Conservation (phyloP, 1,284 basidiomycete species). For the Apiotrichum montevideense region DNA sequence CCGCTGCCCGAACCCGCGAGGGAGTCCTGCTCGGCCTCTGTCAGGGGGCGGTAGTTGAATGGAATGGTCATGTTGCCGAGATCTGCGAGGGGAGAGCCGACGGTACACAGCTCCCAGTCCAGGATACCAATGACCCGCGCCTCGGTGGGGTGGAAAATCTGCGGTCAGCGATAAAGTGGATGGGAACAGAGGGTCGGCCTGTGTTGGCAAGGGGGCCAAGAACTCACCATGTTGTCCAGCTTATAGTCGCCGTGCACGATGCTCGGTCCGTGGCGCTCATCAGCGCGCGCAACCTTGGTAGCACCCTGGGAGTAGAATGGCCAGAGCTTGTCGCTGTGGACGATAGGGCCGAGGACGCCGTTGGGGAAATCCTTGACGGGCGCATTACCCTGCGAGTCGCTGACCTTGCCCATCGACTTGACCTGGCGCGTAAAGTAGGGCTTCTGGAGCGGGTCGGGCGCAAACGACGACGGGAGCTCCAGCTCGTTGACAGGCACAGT, state of each 20-base stretch:
- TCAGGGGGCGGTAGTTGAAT: constrained; percentile 3
- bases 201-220: too few relatives aligned
- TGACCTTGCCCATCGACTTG: constrained; percentile 70
- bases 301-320: constrained; percentile 60
- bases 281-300: constrained; percentile 65
- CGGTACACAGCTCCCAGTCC: constrained; percentile 93
- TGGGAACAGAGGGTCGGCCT: too few relatives aligned
- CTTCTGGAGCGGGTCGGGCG: constrained; percentile 54
- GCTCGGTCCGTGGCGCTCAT: constrained; percentile 57
- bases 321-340: constrained; percentile 65
- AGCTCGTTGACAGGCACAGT: constrained; percentile 63
- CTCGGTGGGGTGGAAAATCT: constrained; percentile 75
- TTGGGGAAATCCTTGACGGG: constrained; percentile 48
- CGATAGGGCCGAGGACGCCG: constrained; percentile 36
- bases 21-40: neutral
- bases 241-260: constrained; percentile 93
- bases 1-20: neutral
- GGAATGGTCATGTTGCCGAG: constrained; percentile 63
- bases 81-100: constrained; percentile 85
- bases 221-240: constrained; percentile 69
- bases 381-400: constrained; percentile 65
- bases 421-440: constrained; percentile 90
- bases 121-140: constrained; percentile 88
- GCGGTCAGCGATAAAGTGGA: too few relatives aligned
- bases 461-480: constrained; percentile 66